These are phyloP conservation scores for Nitzschia sp. DNA, from an alignment of 108 stramenopile genomes.

Conservation along the genomic window DNA sequence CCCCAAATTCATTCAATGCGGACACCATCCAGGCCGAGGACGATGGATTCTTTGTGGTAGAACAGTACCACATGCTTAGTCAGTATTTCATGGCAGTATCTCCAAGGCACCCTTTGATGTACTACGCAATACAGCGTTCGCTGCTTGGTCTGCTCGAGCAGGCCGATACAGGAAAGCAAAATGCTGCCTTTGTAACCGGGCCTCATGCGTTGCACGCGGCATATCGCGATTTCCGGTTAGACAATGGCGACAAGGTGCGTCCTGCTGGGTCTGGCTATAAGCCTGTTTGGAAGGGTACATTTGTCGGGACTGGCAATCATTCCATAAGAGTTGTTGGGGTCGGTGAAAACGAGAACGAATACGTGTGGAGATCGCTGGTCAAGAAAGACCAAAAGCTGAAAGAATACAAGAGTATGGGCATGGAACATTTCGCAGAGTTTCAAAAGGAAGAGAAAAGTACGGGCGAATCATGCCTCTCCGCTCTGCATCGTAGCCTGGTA, in stretches of 20 bases:
- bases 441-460: no score
- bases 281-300: conserved; percentile 35
- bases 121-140: conserved; percentile 43
- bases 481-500: no score
- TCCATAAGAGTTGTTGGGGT: conserved; percentile 38
- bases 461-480: no score
- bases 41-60: conserved; percentile 63
- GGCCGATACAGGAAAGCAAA: conserved; percentile 1
- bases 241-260: conserved; percentile 19
- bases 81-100: conserved; percentile 68
- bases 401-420: conserved; percentile 30
- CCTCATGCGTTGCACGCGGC: conserved; percentile 44
- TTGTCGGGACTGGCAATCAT: conserved; percentile 33
- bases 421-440: conserved; percentile 30
- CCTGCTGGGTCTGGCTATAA: conserved; percentile 15
- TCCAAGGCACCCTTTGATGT: conserved; percentile 64
- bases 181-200: conserved; percentile 34
- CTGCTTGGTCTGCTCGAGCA: conserved; percentile 26
- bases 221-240: conserved; percentile 22
- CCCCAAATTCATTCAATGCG: conserved; percentile 36
- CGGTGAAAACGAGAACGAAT: conserved; percentile 38
- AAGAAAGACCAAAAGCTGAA: neutral
- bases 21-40: conserved; percentile 21
- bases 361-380: conserved; percentile 31
- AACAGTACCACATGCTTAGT: conserved; percentile 51